phyloP scores from a whole-genome alignment of 257 asterid species.

The Echites panduratus region DNA sequence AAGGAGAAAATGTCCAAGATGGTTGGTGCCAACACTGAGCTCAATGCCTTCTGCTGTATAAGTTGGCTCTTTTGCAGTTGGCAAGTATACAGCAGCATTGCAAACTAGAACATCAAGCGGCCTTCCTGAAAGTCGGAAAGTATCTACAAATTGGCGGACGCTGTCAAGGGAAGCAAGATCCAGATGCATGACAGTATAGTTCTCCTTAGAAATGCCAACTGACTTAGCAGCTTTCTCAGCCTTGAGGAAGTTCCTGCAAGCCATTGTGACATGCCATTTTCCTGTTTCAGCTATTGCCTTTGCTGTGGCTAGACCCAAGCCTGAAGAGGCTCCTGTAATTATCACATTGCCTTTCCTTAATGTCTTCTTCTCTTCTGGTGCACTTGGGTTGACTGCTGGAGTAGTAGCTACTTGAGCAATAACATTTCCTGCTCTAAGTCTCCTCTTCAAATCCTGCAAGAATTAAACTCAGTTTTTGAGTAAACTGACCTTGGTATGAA shows the following conservation, averaged over 20 bases:
- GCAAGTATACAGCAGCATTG: slow-evolving; percentile 77
- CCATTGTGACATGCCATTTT: slow-evolving; percentile 87
- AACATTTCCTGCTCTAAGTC: slow-evolving; percentile 28
- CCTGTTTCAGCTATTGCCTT: slow-evolving; percentile 73
- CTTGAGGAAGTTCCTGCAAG: slow-evolving; percentile 83
- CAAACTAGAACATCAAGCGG: slow-evolving; percentile 75
- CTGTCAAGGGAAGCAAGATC: slow-evolving; percentile 86
- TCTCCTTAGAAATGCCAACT: slow-evolving; percentile 58
- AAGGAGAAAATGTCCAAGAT: slow-evolving; percentile 75
- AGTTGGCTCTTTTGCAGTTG: slow-evolving; percentile 80
- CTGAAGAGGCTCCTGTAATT: slow-evolving; percentile 82
- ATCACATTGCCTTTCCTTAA: slow-evolving; percentile 56
- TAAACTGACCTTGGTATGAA: neutral
- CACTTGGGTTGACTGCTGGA: slow-evolving; percentile 38
- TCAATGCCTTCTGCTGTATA: slow-evolving; percentile 78
- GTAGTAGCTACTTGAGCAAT: slow-evolving; percentile 57
- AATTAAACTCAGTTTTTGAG: neutral
- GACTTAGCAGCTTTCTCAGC: slow-evolving; percentile 75
- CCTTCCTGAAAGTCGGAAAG: slow-evolving; percentile 46
- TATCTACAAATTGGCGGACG: slow-evolving; percentile 71
- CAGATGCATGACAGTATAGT: slow-evolving; percentile 70
- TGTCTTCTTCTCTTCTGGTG: slow-evolving; percentile 57
- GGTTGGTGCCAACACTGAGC: slow-evolving; percentile 79
- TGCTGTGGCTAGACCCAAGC: slow-evolving; percentile 79
- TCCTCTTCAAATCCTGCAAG: slow-evolving; percentile 19